These are phyloP conservation scores for Plantago elongata DNA, from an alignment of 257 asterid species.

Conservation along the genomic window DNA sequence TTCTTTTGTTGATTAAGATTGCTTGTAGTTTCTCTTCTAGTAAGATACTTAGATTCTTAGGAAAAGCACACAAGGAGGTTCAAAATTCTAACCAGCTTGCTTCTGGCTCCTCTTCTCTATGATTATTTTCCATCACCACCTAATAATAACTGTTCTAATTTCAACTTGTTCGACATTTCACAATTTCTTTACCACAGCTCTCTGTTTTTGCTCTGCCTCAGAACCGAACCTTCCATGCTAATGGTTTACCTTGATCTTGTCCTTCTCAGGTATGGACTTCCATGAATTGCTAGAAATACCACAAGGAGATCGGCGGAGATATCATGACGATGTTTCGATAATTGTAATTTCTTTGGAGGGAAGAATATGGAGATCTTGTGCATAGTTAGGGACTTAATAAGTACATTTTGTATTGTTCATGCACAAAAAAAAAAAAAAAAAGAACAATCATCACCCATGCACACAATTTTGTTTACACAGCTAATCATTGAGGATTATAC, in stretches of 20 bases:
- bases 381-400: constrained; percentile 34
- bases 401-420: constrained; percentile 19
- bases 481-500: constrained; percentile 35
- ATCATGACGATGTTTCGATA: constrained; percentile 95
- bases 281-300: constrained; percentile 91
- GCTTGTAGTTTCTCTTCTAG: too few relatives aligned
- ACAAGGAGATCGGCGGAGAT: constrained; percentile 91
- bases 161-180: neutral
- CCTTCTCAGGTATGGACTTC: constrained; percentile 75
- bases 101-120: too few relatives aligned
- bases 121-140: too few relatives aligned
- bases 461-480: constrained; percentile 44
- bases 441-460: too few relatives aligned
- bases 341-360: constrained; percentile 96
- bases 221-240: neutral
- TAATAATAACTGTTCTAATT: too few relatives aligned
- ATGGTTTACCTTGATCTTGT: neutral
- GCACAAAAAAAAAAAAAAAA: constrained; percentile 6
- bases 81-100: too few relatives aligned
- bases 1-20: too few relatives aligned
- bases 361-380: constrained; percentile 94
- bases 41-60: too few relatives aligned
- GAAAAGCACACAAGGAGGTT: too few relatives aligned
- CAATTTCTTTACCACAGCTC: neutral
- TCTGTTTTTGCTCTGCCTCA: neutral